Percentiles rank a stretch among this genome's conserved stretches.
These are phyloP conservation scores for Persicaria tinctoria DNA, from an alignment of 148 eudicot species.

Conservation along the genomic window DNA sequence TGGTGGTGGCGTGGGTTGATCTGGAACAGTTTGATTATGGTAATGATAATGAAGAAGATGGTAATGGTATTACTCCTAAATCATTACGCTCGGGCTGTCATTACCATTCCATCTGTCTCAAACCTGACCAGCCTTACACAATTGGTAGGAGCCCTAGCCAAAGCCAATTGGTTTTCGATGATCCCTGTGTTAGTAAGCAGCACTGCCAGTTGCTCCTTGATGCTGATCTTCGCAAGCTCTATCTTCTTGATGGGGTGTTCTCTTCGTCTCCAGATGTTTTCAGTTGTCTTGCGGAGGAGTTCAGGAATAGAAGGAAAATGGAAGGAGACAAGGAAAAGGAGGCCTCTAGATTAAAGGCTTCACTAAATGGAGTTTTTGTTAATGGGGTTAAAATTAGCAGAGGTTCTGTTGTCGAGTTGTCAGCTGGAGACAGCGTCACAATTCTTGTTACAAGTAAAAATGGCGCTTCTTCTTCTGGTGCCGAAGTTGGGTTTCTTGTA, in stretches of 20 bases:
- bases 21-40: slow-evolving; percentile 18
- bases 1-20: slow-evolving; percentile 20
- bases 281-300: slow-evolving; percentile 24
- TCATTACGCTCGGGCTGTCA: slow-evolving; percentile 16
- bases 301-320: slow-evolving; percentile 20
- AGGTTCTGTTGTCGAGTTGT: slow-evolving; percentile 41
- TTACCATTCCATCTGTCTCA: slow-evolving; percentile 24
- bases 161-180: slow-evolving; percentile 43
- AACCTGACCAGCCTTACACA: slow-evolving; percentile 39
- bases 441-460: slow-evolving; percentile 39
- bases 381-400: slow-evolving; percentile 52
- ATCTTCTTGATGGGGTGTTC: slow-evolving; percentile 49
- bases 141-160: slow-evolving; percentile 43
- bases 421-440: slow-evolving; percentile 61
- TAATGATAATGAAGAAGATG: neutral
- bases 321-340: slow-evolving; percentile 6
- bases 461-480: slow-evolving; percentile 28
- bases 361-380: slow-evolving; percentile 68
- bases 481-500: slow-evolving; percentile 57
- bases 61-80: slow-evolving; percentile 21
- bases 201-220: slow-evolving; percentile 64
- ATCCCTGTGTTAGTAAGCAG: slow-evolving; percentile 60
- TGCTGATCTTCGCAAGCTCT: slow-evolving; percentile 37
- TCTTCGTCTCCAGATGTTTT: slow-evolving; percentile 17
- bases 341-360: slow-evolving; percentile 31